Evolutionary conservation across 768 basidiomycete genomes (phyloP), one percentile per base, ranked within the genome.

Genomic region (Zangia roseola): DNA sequence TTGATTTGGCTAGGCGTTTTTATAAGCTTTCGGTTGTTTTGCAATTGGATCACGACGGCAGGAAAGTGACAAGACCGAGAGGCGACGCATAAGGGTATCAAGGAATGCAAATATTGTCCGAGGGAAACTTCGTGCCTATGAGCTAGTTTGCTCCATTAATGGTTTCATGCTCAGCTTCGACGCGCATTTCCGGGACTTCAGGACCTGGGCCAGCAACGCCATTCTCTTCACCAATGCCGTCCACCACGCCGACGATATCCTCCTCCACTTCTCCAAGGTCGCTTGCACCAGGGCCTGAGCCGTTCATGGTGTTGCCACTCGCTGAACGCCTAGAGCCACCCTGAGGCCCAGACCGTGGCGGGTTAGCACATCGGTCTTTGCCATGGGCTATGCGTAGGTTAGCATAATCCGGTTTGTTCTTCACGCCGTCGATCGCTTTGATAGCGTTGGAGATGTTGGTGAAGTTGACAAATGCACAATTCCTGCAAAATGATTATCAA

Each of bases 341-440:
- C 62, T 88, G 87, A 14, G 86, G 86, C 26, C 88, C 88, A 5
- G 87, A 86, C 42, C 91, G 81, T 10, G 91, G 93, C 28, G 91
- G 86, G 69, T 94, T 94, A 25, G 93, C 94, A 68, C 94, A 97
- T 30, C 94, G 82, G 63, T 97, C 94, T 67, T 97, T 97, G 51
- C 94, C 94, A 69, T 94, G 94, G 14, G 93, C 87, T 50, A 99
- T 90, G 34, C 92, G 86, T 56, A 97, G 72, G 67, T 85, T 86
- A 16, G 82, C 76, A 63, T 98, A 98, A 63, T 97, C 94, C 2
- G 91, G 82, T 64, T 92, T 90, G 63, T 77, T 82, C 80, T 95
- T 95, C 70, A 97, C 81, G 8, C 86, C 88, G 49, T 98, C 95
- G 61, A 98, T 94, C n/a, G 95, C 94, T 74, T 97, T 97, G 77